phyloP scores from a whole-genome alignment of 148 eudicot species.

The Cornus controversa region DNA sequence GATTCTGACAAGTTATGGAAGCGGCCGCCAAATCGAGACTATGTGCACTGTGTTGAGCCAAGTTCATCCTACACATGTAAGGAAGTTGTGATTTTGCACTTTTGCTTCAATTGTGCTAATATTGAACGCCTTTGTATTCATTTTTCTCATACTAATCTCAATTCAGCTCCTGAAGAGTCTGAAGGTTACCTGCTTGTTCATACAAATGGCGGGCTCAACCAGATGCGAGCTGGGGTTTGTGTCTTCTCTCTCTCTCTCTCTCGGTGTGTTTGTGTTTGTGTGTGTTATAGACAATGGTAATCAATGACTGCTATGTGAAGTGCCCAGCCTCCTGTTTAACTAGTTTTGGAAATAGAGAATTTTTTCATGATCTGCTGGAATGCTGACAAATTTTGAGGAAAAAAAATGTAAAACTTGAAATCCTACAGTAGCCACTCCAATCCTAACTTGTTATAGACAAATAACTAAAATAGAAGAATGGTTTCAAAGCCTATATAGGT shows the following conservation, averaged over 20 bases:
- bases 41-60: slow-evolving; percentile 69
- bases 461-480: no score
- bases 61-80: slow-evolving; percentile 57
- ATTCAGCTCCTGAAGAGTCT: slow-evolving; percentile 64
- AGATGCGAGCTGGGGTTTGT: slow-evolving; percentile 98
- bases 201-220: slow-evolving; percentile 97
- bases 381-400: background rate
- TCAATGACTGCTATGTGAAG: no score
- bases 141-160: slow-evolving; percentile 10
- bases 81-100: slow-evolving; percentile 8
- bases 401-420: background rate
- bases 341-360: background rate
- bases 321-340: no score
- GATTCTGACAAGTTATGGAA: slow-evolving; percentile 71
- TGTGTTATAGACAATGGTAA: no score
- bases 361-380: background rate
- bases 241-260: background rate
- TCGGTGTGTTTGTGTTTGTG: background rate
- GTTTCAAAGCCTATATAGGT: background rate
- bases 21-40: slow-evolving; percentile 74
- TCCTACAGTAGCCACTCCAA: background rate
- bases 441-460: background rate
- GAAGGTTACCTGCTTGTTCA: slow-evolving; percentile 83
- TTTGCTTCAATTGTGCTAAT: background rate
- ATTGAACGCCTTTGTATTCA: background rate